Base-by-base conservation (phyloP, 495 filamentous ascomycete genomes). In the Penicillium waksmanii region DNA sequence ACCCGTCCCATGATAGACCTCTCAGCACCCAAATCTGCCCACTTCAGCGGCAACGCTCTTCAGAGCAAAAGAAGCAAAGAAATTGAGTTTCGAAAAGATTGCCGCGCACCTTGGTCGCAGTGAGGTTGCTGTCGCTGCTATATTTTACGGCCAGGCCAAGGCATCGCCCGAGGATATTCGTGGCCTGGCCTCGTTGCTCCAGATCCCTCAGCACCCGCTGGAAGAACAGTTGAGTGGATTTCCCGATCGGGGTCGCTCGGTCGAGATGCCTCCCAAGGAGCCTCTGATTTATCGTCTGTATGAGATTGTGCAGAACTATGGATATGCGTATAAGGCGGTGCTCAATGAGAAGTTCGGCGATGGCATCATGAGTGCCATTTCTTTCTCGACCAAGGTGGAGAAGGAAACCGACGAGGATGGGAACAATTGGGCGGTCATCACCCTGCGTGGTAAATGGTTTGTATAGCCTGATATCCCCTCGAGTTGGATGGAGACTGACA, bases 311-410 rank as follows among this genome's bases (percentile, higher is more conserved):
- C 93, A 97, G 84, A 98, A 96, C 70, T 98, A 98, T 69, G 95
- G 95, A 6, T 95, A 96, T 73, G 91, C 95, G 21, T 97, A 95
- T 75, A 98, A 98, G 83, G 94, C 92, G 7, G 82, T 98, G 9
- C 72, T 98, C 73, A 98, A 98, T 69, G 95, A 98, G 84, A 98
- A 97, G 80, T 97, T 98, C 77, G 95, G 95, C 0, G 95, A 98
- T 75, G 95, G 95, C 0, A 98, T 98, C 67, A 97, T 98, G 95
- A 96, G 92, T 68, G 95, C 94, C 0, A 97, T 98, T 70, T 84
- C 87, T 7, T 98, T 98, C 70, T 88, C 86, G 40, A 96, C 93
- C 1, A 93, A 92, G 74, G 91, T 98, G 13, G 92, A 97, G 77
- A 97, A 97, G 83, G 95, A 98, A 84, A 86, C 86, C 8, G 95